Percentiles rank a stretch among this genome's conserved stretches.
Evolutionary conservation across 106 monocot genomes (phyloP).

Genomic region (Dioscorea dumetorum): DNA sequence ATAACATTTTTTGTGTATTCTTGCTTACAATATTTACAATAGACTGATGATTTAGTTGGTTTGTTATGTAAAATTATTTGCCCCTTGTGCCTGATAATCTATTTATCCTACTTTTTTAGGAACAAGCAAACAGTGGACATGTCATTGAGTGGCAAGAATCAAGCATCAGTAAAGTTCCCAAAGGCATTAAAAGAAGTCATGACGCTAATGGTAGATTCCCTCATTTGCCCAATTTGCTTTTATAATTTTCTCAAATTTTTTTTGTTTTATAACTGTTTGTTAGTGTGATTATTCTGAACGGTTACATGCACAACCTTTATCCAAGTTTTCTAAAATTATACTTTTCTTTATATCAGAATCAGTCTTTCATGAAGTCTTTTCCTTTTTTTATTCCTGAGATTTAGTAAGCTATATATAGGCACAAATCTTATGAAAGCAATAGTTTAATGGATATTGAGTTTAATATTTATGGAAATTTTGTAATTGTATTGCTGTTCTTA

Average conservation of each 20-base stretch:
- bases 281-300: background rate
- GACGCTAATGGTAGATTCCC: constrained; percentile 4
- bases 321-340: background rate
- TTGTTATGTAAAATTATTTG: background rate
- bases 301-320: background rate
- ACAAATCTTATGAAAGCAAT: too few species aligned
- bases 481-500: background rate
- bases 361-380: too few species aligned
- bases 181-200: constrained; percentile 13
- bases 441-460: too few species aligned
- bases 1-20: constrained; percentile 21
- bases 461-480: too few species aligned
- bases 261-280: background rate
- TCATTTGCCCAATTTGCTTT: background rate
- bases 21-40: background rate
- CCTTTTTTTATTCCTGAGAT: too few species aligned
- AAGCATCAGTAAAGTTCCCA: constrained; percentile 10
- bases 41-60: background rate
- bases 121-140: background rate
- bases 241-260: background rate
- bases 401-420: too few species aligned
- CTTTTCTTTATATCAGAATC: background rate
- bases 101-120: background rate
- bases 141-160: constrained; percentile 8
- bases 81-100: constrained; percentile 5